Percentiles rank a stretch among this genome's conserved stretches.
Evolutionary conservation across 1,139 yeast species (phyloP).

Genomic region (Saccharomyces hybrid): DNA sequence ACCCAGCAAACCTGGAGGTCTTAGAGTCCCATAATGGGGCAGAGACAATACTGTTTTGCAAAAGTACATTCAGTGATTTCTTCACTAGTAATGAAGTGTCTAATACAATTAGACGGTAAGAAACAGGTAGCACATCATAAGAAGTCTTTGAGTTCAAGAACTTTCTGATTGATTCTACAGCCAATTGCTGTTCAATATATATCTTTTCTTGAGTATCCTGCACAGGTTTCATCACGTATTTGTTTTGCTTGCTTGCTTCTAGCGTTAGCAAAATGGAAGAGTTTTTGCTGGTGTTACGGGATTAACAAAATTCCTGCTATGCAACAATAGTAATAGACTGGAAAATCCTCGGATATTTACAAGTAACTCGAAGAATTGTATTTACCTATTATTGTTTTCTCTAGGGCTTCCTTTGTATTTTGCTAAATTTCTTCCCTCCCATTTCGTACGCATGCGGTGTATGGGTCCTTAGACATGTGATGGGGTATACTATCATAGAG

Average conservation of each 20-base stretch:
- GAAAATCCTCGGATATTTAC: neutral
- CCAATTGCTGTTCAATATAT: slow-evolving; percentile 51
- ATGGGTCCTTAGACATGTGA: neutral
- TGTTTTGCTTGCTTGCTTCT: neutral
- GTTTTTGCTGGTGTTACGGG: neutral
- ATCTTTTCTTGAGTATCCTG: slow-evolving; percentile 21
- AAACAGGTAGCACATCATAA: slow-evolving; percentile 93
- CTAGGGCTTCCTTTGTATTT: neutral
- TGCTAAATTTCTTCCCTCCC: neutral
- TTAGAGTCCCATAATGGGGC: slow-evolving; percentile 97
- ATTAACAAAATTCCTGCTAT: neutral
- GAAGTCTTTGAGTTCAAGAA: slow-evolving; percentile 88
- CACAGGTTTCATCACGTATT: neutral
- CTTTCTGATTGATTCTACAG: slow-evolving; percentile 68
- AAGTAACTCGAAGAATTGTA: neutral
- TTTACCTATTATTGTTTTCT: neutral
- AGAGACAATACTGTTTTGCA: slow-evolving; percentile 90
- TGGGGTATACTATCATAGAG: neutral
- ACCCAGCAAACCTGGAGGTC: slow-evolving; percentile 86
- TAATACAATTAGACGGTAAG: slow-evolving; percentile 84
- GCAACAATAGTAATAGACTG: neutral
- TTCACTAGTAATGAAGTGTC: slow-evolving; percentile 89
- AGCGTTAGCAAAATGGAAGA: neutral
- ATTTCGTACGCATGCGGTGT: neutral
- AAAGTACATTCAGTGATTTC: slow-evolving; percentile 78